Evolutionary conservation across 1,139 yeast genomes (phyloP).

Genomic region (Yamadazyma membranifaciens): DNA sequence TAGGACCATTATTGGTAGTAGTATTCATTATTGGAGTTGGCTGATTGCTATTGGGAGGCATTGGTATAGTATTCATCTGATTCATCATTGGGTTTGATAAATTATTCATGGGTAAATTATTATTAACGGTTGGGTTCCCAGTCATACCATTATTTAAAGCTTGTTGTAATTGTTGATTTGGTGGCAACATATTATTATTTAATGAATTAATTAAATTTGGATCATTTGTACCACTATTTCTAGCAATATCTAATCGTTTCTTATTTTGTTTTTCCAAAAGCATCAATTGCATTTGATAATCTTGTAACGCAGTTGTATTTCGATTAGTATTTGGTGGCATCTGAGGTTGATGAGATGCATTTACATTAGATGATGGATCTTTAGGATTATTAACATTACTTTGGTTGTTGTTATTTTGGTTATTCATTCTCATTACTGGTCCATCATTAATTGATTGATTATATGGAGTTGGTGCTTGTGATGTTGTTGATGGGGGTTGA

Average conservation of each 20-base stretch:
- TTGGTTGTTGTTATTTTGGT: not conserved
- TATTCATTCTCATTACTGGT: slow-evolving; percentile 2
- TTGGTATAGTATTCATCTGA: not conserved
- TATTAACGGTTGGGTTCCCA: not conserved
- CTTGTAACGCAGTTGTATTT: slow-evolving; percentile 54
- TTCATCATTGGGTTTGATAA: slow-evolving; percentile 5
- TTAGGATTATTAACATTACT: not conserved
- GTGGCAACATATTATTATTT: slow-evolving; percentile 24
- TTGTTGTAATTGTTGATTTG: slow-evolving; percentile 18
- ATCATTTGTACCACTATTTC: slow-evolving; percentile 32
- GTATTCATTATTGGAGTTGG: not conserved
- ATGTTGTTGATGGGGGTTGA: not conserved
- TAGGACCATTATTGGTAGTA: not conserved
- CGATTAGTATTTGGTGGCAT: slow-evolving; percentile 14
- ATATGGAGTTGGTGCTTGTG: slow-evolving; percentile 1
- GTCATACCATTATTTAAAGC: slow-evolving; percentile 10
- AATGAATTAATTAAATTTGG: slow-evolving; percentile 16
- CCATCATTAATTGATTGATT: slow-evolving; percentile 5
- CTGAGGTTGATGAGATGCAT: too few species aligned
- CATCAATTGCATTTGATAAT: slow-evolving; percentile 75
- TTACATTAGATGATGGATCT: not conserved
- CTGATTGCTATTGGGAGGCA: not conserved
- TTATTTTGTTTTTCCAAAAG: slow-evolving; percentile 70
- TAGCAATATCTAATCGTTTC: slow-evolving; percentile 54
- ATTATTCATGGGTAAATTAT: slow-evolving; percentile 2